Conservation (phyloP, 2,329 filamentous ascomycete genomes). For the Nemania bipapillata region DNA sequence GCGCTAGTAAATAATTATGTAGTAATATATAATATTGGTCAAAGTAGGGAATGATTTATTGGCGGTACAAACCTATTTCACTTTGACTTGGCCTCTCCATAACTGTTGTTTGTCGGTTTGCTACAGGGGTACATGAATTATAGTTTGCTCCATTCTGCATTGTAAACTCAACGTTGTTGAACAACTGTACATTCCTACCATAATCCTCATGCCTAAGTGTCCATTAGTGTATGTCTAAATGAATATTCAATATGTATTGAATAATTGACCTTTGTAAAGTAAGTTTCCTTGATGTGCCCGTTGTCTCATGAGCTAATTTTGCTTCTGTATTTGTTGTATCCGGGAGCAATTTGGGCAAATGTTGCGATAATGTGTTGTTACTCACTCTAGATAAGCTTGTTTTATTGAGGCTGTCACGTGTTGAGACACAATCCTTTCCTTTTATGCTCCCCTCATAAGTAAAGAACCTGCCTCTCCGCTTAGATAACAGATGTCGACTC, state of each 20-base stretch:
- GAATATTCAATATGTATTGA: no score
- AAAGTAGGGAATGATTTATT: neutral
- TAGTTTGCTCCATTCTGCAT: conserved; percentile 32
- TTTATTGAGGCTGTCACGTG: neutral
- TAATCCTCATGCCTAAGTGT: conserved; percentile 27
- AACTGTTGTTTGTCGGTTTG: conserved; percentile 47
- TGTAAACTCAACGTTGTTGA: conserved; percentile 47
- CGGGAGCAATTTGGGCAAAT: neutral
- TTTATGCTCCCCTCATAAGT: conserved; percentile 13
- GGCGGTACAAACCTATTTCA: conserved; percentile 13
- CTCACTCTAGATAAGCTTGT: neutral
- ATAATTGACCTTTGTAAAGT: conserved; percentile 11
- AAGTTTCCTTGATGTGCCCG: neutral
- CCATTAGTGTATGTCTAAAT: conserved; percentile 1
- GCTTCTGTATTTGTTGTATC: conserved; percentile 1
- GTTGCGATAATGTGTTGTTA: neutral
- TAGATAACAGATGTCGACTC: conserved; percentile 32
- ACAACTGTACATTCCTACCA: conserved; percentile 34
- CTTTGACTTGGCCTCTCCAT: conserved; percentile 42
- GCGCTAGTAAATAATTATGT: no score
- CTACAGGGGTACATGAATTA: conserved; percentile 30
- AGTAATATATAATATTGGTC: neutral
- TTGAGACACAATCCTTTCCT: neutral
- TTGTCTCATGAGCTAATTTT: neutral
- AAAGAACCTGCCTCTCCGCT: conserved; percentile 43